Conservation (phyloP, 176 grass and related monocot species). For the Tillandsia leiboldiana region DNA sequence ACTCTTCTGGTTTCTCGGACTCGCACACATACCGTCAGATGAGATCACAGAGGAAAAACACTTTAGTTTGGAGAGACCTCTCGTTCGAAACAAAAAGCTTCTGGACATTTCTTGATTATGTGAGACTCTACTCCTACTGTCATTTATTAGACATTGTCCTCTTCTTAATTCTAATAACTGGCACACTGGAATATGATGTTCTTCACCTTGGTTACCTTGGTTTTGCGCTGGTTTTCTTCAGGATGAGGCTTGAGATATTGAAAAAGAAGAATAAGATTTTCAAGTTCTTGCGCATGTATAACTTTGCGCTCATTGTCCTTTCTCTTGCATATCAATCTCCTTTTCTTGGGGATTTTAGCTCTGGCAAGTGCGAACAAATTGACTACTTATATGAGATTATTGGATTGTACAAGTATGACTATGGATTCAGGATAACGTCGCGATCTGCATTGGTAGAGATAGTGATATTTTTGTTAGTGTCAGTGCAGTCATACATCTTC, state of each 20-base stretch:
- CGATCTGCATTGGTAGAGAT: slow-evolving; percentile 96
- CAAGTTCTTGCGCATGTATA: slow-evolving; percentile 88
- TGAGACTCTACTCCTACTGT: slow-evolving; percentile 80
- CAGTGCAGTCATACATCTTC: slow-evolving; percentile 94
- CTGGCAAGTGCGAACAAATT: slow-evolving; percentile 77
- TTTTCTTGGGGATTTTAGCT: slow-evolving; percentile 84
- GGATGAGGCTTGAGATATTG: slow-evolving; percentile 95
- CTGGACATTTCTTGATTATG: slow-evolving; percentile 96
- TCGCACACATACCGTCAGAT: slow-evolving; percentile 69
- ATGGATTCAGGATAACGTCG: slow-evolving; percentile 96
- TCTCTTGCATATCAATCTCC: slow-evolving; percentile 98
- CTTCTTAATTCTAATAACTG: slow-evolving; percentile 89
- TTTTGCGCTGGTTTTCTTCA: slow-evolving; percentile 94
- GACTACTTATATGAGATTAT: slow-evolving; percentile 91
- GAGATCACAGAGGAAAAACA: slow-evolving; percentile 77
- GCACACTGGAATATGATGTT: slow-evolving; percentile 96
- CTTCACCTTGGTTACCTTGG: slow-evolving; percentile 95
- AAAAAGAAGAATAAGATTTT: slow-evolving; percentile 97
- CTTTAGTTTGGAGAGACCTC: slow-evolving; percentile 78
- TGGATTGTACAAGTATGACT: slow-evolving; percentile 98
- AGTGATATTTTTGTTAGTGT: slow-evolving; percentile 86
- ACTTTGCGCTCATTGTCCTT: slow-evolving; percentile 87
- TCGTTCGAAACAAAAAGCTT: slow-evolving; percentile 99
- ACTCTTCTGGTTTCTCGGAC: slow-evolving; percentile 70
- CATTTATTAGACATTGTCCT: slow-evolving; percentile 98